A percentile compares a stretch with the other conserved stretches of the same genome.
Evolutionary conservation across 257 asterid genomes (phyloP).

Genomic region (Rehmannia glutinosa): DNA sequence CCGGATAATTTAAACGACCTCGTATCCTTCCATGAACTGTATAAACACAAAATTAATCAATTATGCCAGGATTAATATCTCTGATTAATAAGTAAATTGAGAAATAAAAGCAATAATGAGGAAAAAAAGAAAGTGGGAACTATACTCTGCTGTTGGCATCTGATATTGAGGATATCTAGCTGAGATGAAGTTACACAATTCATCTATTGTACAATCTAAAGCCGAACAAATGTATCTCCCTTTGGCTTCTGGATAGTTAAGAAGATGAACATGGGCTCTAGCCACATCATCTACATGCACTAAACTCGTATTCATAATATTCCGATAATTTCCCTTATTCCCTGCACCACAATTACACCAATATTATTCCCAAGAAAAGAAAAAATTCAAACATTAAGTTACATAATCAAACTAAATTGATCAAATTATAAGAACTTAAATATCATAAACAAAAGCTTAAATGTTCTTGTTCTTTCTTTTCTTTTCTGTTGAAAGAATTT

Average conservation of each 20-base stretch:
- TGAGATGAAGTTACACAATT: constrained; percentile 4
- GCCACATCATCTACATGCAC: constrained; percentile 4
- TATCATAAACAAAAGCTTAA: no score
- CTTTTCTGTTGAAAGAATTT: no score
- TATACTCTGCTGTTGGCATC: not conserved
- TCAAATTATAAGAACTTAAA: no score
- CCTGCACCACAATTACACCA: not conserved
- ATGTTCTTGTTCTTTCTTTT: no score
- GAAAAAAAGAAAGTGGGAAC: not conserved
- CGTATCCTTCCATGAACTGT: not conserved
- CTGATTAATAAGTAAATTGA: not conserved
- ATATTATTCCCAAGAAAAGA: no score
- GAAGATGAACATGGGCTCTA: not conserved
- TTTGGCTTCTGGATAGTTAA: not conserved
- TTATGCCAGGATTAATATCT: no score
- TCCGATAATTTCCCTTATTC: not conserved
- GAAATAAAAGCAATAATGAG: not conserved
- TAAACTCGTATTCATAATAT: not conserved
- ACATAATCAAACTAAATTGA: no score
- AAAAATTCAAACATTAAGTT: no score
- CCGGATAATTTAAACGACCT: not conserved
- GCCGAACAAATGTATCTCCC: not conserved
- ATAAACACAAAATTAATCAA: not conserved
- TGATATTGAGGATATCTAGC: constrained; percentile 30
- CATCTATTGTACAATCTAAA: not conserved